Base-by-base conservation (phyloP, 805 yeast genomes). In the Wickerhamomyces queroliae region DNA sequence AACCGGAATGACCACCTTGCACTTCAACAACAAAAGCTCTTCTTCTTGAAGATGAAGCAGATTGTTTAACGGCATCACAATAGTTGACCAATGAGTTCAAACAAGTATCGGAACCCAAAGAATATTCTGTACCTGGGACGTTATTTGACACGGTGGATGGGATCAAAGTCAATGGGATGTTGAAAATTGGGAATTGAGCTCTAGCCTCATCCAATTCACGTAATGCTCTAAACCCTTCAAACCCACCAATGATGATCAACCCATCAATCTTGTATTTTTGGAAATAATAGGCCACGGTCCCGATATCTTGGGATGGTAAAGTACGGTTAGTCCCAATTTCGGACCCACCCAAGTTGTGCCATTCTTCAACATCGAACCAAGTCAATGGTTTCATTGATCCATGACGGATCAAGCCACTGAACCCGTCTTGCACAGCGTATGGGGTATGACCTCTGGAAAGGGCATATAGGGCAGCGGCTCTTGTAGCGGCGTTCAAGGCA, bases 71-170 rank as follows among this genome's bases (percentile, higher is more conserved):
- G 20, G 86, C 88, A 62, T 93, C 99, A 67, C 98, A 91, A 70
- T 93, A 93, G 42, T 83, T 80, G 46, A 89, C 88, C 54, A 93
- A 72, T 9, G 93, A 70, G 64, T 93, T 93, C 70, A 93, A 69
- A 70, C 99, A 95, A 10, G 99, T 93, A 61, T 93, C 99, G 11
- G 89, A 74, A 42, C 99, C 99, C 42, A 93, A 66, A 0, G 97
- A 89, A 63, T 89, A 89, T 64, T 93, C 97, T 2, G 98, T 83
- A 44, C 99, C 99, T n/a, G 99, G 99, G 36, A 93, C 98, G 53
- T 93, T 93, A 67, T 93, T 93, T 15, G 97, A 89, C 48, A 93
- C 87, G 2, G 99, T 93, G 3, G 98, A 91, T 10, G 99, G 99
- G 49, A 93, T 73, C 52, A 87, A 78, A 31, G 86, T 84, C 86